phyloP scores from a whole-genome alignment of 345 rosid species.

The Noccaea bulbosa region DNA sequence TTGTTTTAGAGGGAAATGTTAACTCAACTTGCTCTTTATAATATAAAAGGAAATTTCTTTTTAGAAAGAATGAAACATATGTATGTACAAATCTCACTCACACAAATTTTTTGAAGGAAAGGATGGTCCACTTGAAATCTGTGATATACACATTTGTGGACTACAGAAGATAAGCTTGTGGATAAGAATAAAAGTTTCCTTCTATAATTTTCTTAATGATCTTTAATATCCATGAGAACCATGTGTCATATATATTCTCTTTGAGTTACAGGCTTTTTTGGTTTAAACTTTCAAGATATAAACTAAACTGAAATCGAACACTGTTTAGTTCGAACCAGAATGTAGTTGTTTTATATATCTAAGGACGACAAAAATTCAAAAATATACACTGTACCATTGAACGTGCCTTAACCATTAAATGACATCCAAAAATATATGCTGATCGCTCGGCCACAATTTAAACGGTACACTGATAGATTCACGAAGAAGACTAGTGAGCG shows the following conservation, averaged over 20 bases:
- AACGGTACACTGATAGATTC: too few species aligned
- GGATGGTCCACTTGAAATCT: slow-evolving; percentile 27
- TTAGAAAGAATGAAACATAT: neutral
- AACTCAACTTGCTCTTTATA: neutral
- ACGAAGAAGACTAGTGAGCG: too few species aligned
- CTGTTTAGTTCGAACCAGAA: too few species aligned
- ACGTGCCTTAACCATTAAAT: too few species aligned
- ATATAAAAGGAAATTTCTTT: neutral
- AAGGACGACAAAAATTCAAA: too few species aligned
- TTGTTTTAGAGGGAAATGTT: neutral
- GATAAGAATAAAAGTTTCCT: slow-evolving; percentile 31
- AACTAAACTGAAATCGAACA: too few species aligned
- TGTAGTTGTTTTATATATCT: too few species aligned
- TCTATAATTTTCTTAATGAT: neutral
- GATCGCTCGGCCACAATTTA: too few species aligned
- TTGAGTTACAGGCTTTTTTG: too few species aligned
- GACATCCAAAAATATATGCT: too few species aligned
- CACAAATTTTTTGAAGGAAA: neutral
- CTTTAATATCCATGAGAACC: slow-evolving; percentile 12
- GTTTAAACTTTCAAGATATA: too few species aligned
- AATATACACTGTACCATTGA: too few species aligned
- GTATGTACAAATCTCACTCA: slow-evolving; percentile 9
- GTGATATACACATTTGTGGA: slow-evolving; percentile 36
- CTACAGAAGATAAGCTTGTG: slow-evolving; percentile 20
- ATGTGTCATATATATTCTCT: neutral